These are phyloP conservation scores for Heracleum sosnowskyi DNA, from an alignment of 129 eudicot species.

Conservation along the genomic window DNA sequence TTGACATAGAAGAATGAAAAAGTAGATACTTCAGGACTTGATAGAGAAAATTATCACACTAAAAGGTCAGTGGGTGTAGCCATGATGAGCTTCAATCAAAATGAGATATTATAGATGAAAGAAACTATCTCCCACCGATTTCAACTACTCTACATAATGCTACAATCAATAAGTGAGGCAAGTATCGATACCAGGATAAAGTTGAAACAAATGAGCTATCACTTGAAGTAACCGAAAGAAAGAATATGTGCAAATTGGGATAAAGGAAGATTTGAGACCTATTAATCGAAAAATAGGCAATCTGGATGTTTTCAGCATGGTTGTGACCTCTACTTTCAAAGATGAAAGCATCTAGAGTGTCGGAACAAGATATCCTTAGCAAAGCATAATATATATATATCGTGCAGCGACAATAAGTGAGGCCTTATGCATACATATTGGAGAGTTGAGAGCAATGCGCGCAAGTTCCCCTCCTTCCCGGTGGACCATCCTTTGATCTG, in stretches of 20 bases:
- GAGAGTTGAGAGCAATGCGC: conserved; percentile 93
- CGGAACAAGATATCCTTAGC: neutral
- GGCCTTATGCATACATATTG: conserved; percentile 71
- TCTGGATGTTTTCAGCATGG: neutral
- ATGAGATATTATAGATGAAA: neutral
- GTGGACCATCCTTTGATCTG: conserved; percentile 88
- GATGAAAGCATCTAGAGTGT: neutral
- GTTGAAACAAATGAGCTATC: neutral
- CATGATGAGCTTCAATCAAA: neutral
- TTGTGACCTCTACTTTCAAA: neutral
- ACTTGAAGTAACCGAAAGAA: neutral
- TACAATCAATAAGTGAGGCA: neutral
- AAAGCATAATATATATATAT: neutral
- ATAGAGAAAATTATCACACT: neutral
- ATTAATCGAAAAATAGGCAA: neutral
- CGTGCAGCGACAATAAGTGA: neutral
- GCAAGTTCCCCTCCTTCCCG: conserved; percentile 96
- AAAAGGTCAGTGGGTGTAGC: neutral
- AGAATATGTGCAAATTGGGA: neutral
- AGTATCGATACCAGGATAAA: neutral
- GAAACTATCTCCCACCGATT: neutral
- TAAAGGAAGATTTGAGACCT: neutral
- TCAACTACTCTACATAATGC: neutral
- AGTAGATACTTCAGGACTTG: neutral
- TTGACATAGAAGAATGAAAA: neutral